These are phyloP conservation scores for Aspergillus transmontanensis DNA, from an alignment of 2,329 filamentous ascomycete genomes.

Conservation along the genomic window DNA sequence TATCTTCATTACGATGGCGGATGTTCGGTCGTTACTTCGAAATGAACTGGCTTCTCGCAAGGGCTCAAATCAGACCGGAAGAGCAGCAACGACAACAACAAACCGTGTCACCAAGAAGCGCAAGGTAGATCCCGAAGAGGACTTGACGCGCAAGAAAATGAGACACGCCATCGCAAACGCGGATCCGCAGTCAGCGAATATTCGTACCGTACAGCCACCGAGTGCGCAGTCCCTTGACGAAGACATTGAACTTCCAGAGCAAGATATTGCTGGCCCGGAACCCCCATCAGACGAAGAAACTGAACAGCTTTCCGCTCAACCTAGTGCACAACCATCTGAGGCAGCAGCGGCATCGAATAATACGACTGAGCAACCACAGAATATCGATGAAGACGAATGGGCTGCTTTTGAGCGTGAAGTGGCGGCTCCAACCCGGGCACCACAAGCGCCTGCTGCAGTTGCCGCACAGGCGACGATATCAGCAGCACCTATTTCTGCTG, in stretches of 20 bases:
- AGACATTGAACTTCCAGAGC: slow-evolving; percentile 29
- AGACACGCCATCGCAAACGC: slow-evolving; percentile 38
- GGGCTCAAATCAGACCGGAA: slow-evolving; percentile 61
- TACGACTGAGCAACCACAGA: slow-evolving; percentile 16
- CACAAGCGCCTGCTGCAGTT: slow-evolving; percentile 34
- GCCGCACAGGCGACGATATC: slow-evolving; percentile 62
- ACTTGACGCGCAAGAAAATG: slow-evolving; percentile 47
- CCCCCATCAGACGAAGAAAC: slow-evolving; percentile 18
- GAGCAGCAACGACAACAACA: slow-evolving; percentile 25
- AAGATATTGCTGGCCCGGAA: slow-evolving; percentile 29
- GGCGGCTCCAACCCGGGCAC: slow-evolving; percentile 49
- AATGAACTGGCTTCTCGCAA: slow-evolving; percentile 74
- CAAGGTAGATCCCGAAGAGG: slow-evolving; percentile 51
- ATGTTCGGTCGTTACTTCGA: slow-evolving; percentile 77
- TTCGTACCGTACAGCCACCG: slow-evolving; percentile 26
- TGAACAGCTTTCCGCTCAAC: slow-evolving; percentile 14
- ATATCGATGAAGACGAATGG: slow-evolving; percentile 77
- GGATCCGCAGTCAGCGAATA: slow-evolving; percentile 37
- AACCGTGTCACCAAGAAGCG: slow-evolving; percentile 54
- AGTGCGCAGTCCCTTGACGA: slow-evolving; percentile 28
- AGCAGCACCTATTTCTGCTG: slow-evolving; percentile 67
- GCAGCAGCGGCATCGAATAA: slow-evolving; percentile 11
- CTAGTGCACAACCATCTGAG: slow-evolving; percentile 10
- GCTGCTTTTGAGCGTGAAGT: slow-evolving; percentile 85
- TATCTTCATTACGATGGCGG: slow-evolving; percentile 61